These are phyloP conservation scores for Suillus luteus DNA, from an alignment of 768 basidiomycete genomes.

Conservation along the genomic window DNA sequence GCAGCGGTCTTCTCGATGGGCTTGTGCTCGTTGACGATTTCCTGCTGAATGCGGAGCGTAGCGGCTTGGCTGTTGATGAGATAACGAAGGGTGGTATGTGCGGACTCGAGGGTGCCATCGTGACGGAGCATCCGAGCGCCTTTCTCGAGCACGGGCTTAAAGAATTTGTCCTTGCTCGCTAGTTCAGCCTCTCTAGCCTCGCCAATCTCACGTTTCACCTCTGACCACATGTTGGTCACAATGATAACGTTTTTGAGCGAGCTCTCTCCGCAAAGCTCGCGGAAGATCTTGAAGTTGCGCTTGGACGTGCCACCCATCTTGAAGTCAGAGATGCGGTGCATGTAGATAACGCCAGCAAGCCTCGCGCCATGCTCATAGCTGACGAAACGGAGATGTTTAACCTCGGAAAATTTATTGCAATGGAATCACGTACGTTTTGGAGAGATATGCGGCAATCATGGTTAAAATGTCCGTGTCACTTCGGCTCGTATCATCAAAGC, in stretches of 20 bases:
- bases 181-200: slow-evolving; percentile 50
- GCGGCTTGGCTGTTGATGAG: slow-evolving; percentile 43
- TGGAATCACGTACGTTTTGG: slow-evolving; percentile 12
- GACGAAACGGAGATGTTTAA: background rate
- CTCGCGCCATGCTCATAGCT: slow-evolving; percentile 39
- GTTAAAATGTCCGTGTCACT: slow-evolving; percentile 46
- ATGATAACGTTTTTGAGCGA: slow-evolving; percentile 53
- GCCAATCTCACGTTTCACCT: slow-evolving; percentile 41
- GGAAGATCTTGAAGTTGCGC: slow-evolving; percentile 53
- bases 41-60: slow-evolving; percentile 54
- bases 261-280: slow-evolving; percentile 52
- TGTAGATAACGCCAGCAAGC: slow-evolving; percentile 55
- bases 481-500: slow-evolving; percentile 51
- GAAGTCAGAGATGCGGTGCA: slow-evolving; percentile 55
- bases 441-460: slow-evolving; percentile 40
- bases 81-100: slow-evolving; percentile 43
- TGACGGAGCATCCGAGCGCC: slow-evolving; percentile 49
- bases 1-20: slow-evolving; percentile 54
- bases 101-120: slow-evolving; percentile 41
- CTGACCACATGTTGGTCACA: slow-evolving; percentile 57
- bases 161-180: slow-evolving; percentile 43
- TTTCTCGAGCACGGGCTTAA: slow-evolving; percentile 52
- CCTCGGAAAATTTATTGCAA: background rate
- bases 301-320: slow-evolving; percentile 52
- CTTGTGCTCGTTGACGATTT: slow-evolving; percentile 52